A percentile compares a stretch with the other conserved stretches of the same genome.
Conservation (phyloP, 352 stramenopile genomes). For the Aphanomyces stellatus region DNA sequence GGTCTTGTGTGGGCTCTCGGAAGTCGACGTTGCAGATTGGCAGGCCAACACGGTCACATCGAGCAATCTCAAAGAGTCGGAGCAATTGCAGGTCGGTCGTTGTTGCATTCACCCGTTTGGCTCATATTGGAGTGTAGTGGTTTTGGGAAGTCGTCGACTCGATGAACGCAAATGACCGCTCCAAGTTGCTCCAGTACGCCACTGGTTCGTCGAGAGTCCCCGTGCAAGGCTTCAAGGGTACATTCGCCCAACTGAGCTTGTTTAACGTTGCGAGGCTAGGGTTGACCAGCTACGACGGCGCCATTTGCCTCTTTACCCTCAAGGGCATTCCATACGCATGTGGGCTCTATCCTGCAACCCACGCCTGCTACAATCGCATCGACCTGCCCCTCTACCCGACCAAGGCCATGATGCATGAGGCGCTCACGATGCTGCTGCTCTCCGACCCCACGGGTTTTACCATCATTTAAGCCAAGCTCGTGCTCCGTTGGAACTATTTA, state of each 20-base stretch:
- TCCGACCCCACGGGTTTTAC: slow-evolving; percentile 96
- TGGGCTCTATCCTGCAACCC: slow-evolving; percentile 58
- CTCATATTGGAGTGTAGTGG: slow-evolving; percentile 37
- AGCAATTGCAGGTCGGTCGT: not conserved
- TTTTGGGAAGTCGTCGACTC: slow-evolving; percentile 65
- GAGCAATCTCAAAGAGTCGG: slow-evolving; percentile 37
- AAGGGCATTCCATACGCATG: slow-evolving; percentile 48
- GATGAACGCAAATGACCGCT: slow-evolving; percentile 64
- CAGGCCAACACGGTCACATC: slow-evolving; percentile 59
- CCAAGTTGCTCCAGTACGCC: slow-evolving; percentile 76
- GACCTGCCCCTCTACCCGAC: slow-evolving; percentile 68
- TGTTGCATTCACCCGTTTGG: not conserved
- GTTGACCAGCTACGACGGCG: slow-evolving; percentile 74
- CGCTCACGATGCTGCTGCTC: slow-evolving; percentile 91
- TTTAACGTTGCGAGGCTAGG: slow-evolving; percentile 6
- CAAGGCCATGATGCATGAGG: slow-evolving; percentile 90
- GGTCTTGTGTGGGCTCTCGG: slow-evolving; percentile 65
- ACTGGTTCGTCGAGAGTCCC: slow-evolving; percentile 78
- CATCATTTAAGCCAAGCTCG: slow-evolving; percentile 36
- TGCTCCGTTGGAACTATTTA: too few relatives aligned
- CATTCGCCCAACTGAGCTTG: not conserved
- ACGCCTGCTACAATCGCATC: slow-evolving; percentile 81
- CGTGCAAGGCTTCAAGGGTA: slow-evolving; percentile 71
- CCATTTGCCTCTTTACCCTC: slow-evolving; percentile 66
- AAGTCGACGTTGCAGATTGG: slow-evolving; percentile 88